These are phyloP conservation scores for Garcia nutans DNA, from an alignment of 345 rosid species.

Conservation along the genomic window DNA sequence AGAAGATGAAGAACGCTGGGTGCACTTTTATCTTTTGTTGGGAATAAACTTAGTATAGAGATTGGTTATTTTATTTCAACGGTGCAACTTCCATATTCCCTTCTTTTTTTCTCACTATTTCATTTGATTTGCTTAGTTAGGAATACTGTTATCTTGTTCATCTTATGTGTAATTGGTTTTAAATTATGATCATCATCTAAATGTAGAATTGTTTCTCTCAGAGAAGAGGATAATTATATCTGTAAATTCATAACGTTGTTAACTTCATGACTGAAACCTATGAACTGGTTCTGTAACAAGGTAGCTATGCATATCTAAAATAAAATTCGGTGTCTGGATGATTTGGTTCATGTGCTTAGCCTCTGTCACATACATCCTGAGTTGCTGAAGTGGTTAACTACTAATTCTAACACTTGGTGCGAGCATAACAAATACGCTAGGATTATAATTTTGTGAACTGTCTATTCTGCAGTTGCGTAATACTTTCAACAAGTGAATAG, in stretches of 20 bases:
- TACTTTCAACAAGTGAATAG: too few species aligned
- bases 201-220: neutral
- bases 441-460: too few species aligned
- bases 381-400: too few species aligned
- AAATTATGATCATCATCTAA: slow-evolving; percentile 3
- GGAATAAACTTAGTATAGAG: slow-evolving; percentile 15
- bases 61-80: slow-evolving; percentile 16
- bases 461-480: too few species aligned
- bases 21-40: slow-evolving; percentile 15
- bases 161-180: neutral
- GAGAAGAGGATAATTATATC: too few species aligned
- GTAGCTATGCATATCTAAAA: too few species aligned
- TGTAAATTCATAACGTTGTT: neutral
- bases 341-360: too few species aligned
- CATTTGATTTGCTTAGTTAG: slow-evolving; percentile 2
- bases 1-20: slow-evolving; percentile 24
- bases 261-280: neutral
- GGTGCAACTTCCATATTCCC: neutral
- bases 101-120: neutral
- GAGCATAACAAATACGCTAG: too few species aligned
- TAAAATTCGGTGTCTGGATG: too few species aligned
- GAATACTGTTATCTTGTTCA: slow-evolving; percentile 7
- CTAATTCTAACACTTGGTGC: too few species aligned
- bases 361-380: too few species aligned
- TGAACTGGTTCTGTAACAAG: neutral